phyloP scores from a whole-genome alignment of 495 filamentous ascomycete species.

The Xylaria acuta region DNA sequence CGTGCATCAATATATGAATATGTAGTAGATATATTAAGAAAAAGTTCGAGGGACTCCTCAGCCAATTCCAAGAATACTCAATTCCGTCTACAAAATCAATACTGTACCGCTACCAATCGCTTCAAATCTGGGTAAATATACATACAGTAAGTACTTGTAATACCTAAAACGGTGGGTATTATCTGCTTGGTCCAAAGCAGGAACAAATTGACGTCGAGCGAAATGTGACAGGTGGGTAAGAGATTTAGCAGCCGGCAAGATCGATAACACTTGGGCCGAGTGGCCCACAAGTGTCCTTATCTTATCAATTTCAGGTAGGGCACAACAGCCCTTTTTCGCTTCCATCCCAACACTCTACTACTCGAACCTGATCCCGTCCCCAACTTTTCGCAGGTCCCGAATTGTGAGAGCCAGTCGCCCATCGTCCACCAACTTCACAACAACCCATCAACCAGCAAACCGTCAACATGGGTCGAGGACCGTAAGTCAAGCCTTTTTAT shows the following conservation, averaged over 20 bases:
- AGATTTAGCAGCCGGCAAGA: background rate
- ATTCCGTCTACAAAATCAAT: background rate
- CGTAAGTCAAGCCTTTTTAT: constrained; percentile 46
- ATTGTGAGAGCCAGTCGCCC: constrained; percentile 28
- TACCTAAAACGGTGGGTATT: background rate
- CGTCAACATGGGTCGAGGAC: constrained; percentile 57
- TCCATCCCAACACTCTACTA: constrained; percentile 30
- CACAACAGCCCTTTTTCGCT: constrained; percentile 42
- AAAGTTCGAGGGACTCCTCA: background rate
- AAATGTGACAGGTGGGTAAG: background rate
- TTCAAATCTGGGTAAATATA: background rate
- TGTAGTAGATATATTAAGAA: background rate
- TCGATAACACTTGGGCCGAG: background rate
- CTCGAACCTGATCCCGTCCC: constrained; percentile 17
- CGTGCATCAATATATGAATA: background rate
- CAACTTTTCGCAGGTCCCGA: constrained; percentile 33
- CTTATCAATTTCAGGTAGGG: constrained; percentile 37
- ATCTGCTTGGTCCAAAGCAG: constrained; percentile 19
- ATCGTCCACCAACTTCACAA: constrained; percentile 29
- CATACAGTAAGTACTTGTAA: background rate
- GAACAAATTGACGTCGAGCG: background rate
- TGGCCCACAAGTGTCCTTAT: constrained; percentile 5
- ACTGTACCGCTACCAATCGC: background rate
- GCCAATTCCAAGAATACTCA: background rate
- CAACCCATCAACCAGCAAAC: constrained; percentile 36